phyloP scores from a whole-genome alignment of 2,329 filamentous ascomycete genomes.

The Diatrype stigma region DNA sequence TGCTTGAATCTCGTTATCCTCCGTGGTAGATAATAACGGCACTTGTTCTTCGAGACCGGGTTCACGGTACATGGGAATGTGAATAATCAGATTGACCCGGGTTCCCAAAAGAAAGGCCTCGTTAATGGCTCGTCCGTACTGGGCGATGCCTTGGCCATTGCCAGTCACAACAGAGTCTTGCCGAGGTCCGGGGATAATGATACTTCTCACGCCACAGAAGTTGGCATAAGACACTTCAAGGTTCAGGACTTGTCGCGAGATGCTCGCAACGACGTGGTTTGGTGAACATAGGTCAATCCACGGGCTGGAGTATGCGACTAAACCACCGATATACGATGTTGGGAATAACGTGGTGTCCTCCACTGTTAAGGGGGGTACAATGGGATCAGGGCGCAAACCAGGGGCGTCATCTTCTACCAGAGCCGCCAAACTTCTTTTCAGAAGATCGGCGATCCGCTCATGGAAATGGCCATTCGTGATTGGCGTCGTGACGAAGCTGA shows the following conservation, averaged over 20 bases:
- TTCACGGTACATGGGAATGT: constrained; percentile 79
- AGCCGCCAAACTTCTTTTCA: constrained; percentile 50
- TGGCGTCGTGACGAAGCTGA: constrained; percentile 73
- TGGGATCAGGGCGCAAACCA: constrained; percentile 49
- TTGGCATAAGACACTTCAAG: constrained; percentile 92
- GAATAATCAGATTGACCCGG: constrained; percentile 75
- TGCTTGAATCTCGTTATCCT: constrained; percentile 28
- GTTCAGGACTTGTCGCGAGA: constrained; percentile 86
- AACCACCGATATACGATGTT: constrained; percentile 62
- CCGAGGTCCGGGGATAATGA: constrained; percentile 76
- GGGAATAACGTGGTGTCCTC: constrained; percentile 74
- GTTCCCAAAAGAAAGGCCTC: constrained; percentile 72
- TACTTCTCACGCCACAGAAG: constrained; percentile 83
- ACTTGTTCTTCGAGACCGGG: constrained; percentile 52
- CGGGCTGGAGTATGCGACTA: constrained; percentile 76
- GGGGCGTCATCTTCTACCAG: constrained; percentile 42
- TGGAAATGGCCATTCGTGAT: constrained; percentile 74
- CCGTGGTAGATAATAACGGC: constrained; percentile 46
- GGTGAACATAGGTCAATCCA: constrained; percentile 89
- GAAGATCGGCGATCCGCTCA: constrained; percentile 59
- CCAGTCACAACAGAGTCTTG: constrained; percentile 52
- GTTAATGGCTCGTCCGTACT: constrained; percentile 80
- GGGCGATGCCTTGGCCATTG: constrained; percentile 52
- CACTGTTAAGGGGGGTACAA: constrained; percentile 67
- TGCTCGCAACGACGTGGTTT: constrained; percentile 76